These are phyloP conservation scores for Alternaria solani DNA, from an alignment of 2,329 filamentous ascomycete species.

Conservation along the genomic window DNA sequence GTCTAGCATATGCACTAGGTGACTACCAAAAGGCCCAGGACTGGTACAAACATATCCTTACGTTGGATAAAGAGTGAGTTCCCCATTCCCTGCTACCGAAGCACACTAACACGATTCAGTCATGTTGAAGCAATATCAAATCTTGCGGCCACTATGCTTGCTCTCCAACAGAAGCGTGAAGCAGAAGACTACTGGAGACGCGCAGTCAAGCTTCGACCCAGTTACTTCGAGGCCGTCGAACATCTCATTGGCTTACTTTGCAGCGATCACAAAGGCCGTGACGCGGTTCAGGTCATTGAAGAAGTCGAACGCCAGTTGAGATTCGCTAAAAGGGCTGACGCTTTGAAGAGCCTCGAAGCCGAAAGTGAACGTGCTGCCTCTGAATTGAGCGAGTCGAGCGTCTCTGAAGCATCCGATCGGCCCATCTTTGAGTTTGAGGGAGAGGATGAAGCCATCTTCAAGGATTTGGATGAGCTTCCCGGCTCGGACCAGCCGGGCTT, in stretches of 20 bases:
- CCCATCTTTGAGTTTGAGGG: slow-evolving; percentile 64
- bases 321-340: slow-evolving; percentile 56
- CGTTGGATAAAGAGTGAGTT: slow-evolving; percentile 63
- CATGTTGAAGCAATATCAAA: slow-evolving; percentile 96
- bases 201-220: slow-evolving; percentile 83
- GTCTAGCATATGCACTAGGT: slow-evolving; percentile 87
- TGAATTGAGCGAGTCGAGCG: slow-evolving; percentile 62
- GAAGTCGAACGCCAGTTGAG: slow-evolving; percentile 80
- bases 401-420: slow-evolving; percentile 65
- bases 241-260: slow-evolving; percentile 90
- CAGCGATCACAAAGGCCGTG: slow-evolving; percentile 77
- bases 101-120: slow-evolving; percentile 53
- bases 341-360: slow-evolving; percentile 60
- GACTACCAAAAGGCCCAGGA: slow-evolving; percentile 79
- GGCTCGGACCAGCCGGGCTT: slow-evolving; percentile 64
- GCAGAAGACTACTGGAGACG: slow-evolving; percentile 86
- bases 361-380: slow-evolving; percentile 69
- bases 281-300: slow-evolving; percentile 87
- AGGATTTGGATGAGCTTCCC: slow-evolving; percentile 52
- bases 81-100: background rate
- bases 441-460: slow-evolving; percentile 49
- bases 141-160: slow-evolving; percentile 86
- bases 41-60: slow-evolving; percentile 75
- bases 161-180: slow-evolving; percentile 80
- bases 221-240: slow-evolving; percentile 93